Evolutionary conservation across 192 early-diverging fungal genomes (phyloP), one percentile per base, ranked within the genome.

Genomic region (Irineochytrium annulatum): DNA sequence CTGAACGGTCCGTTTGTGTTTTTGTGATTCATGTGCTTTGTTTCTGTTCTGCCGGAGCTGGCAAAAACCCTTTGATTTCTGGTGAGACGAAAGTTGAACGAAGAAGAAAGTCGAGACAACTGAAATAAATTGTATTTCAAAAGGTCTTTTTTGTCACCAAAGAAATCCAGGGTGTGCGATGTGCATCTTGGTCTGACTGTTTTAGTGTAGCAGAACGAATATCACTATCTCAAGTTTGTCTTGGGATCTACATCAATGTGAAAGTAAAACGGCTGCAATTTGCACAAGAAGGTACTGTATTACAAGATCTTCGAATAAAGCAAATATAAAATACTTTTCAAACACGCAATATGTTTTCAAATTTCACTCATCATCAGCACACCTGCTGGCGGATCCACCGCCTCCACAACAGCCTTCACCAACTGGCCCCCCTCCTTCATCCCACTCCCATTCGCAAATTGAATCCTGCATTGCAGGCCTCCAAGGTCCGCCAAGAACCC

Each of bases 401-500:
- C 54, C n/a, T 59, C 57, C 19, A 67, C 65, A 20, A 54, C 57
- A 60, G 57, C 59, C 46, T 20, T 37, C 32, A 59, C 17, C 20
- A 67, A n/a, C 19, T 39, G 29, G 1, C 56, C 65, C 5, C 33
- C 16, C n/a, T 13, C 16, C n/a, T 34, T n/a, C 33, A 19, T 22
- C 16, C 24, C 27, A 33, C 46, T 63, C 13, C 46, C 11, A 5
- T 49, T 22, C 46, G 6, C 46, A 5, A 54, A 13, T 17, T 35
- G 52, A 34, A 67, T 31, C 28, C 65, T 26, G 16, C 57, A 57
- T n/a, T 4, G 8, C 3, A 67, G 16, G 3, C 65, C 65, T 8
- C 65, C 65, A 27, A 67, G 43, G 31, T 67, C 57, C 26, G 57
- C 65, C 35, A 67, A 34, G 6, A 67, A 53, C 16, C 65, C 65